Evolutionary conservation across 2,329 filamentous ascomycete species (phyloP), one percentile per base, ranked within the genome.

Genomic region (Fusarium miscanthi): DNA sequence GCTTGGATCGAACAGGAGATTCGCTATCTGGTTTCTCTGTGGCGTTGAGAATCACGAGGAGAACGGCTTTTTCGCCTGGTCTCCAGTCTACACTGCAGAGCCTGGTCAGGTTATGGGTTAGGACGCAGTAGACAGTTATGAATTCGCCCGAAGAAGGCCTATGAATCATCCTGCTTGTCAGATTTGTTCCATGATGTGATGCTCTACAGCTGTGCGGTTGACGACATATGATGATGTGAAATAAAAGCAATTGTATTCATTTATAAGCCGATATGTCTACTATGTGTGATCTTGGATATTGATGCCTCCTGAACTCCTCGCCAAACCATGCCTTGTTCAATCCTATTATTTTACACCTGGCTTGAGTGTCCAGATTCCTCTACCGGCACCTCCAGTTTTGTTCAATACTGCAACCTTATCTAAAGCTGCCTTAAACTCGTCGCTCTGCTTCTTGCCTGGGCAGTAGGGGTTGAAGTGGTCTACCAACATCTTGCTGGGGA

Each of bases 401-500:
- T 94, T 89, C 79, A 97, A 82, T 59, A 85, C 88, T 2, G 95
- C 95, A 76, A 97, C 92, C 69, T 86, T 86, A 75, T 93, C 91
- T 60, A 98, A 83, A 75, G 94, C 94, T 76, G 89, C 87, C 82
- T 94, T 95, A 80, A 98, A 98, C 80, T 94, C 92, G 23, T 90
- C 88, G 57, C 91, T 92, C 68, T 93, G 88, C 46, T 90, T 93
- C 27, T 87, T 88, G 5, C 79, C 80, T 1, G 81, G 81, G 78
- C 94, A 97, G 77, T 91, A 93, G 19, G 89, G 89, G 81, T 95
- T 94, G 81, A 98, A 98, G 78, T 97, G 94, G 77, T 97, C 93
- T 30, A 97, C 92, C 48, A 98, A 82, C 86, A 94, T 91, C 83
- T 97, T 94, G 45, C 93, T 95, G 9, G 93, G 91, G 10, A 93